Evolutionary conservation across 2,329 filamentous ascomycete genomes (phyloP).

Genomic region (Tolypocladium nubicola): DNA sequence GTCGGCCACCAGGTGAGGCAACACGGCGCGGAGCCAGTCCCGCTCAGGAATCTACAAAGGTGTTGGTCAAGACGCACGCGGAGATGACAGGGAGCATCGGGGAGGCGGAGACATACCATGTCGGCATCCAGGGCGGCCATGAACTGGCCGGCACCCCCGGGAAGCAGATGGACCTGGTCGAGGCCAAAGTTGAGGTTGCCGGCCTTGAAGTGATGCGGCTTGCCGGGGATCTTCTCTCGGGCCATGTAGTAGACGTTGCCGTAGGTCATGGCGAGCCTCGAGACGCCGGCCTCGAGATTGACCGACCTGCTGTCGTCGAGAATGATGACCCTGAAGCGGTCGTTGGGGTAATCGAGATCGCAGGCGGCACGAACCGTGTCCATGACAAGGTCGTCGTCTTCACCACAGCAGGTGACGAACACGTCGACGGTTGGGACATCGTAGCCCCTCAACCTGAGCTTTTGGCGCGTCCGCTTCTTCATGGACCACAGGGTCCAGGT

Average conservation of each 20-base stretch:
- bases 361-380: constrained; percentile 47
- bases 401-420: constrained; percentile 47
- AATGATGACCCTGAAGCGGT: constrained; percentile 42
- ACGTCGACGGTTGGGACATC: constrained; percentile 45
- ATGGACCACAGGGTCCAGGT: constrained; percentile 46
- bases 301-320: constrained; percentile 42
- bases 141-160: constrained; percentile 44
- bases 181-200: constrained; percentile 54
- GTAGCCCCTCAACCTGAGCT: constrained; percentile 38
- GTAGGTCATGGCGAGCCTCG: constrained; percentile 25
- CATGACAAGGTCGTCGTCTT: constrained; percentile 43
- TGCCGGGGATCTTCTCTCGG: constrained; percentile 35
- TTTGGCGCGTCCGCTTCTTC: constrained; percentile 41
- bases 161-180: constrained; percentile 36
- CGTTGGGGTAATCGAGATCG: constrained; percentile 41
- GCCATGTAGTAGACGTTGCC: constrained; percentile 43
- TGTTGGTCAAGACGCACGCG: not conserved
- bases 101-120: constrained; percentile 33
- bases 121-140: constrained; percentile 57
- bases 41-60: constrained; percentile 44
- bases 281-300: constrained; percentile 28
- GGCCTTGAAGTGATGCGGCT: constrained; percentile 50
- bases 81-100: no score
- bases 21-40: constrained; percentile 46
- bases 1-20: constrained; percentile 50